These are phyloP conservation scores for Mariannaea sp. DNA, from an alignment of 2,329 filamentous ascomycete genomes.

Conservation along the genomic window DNA sequence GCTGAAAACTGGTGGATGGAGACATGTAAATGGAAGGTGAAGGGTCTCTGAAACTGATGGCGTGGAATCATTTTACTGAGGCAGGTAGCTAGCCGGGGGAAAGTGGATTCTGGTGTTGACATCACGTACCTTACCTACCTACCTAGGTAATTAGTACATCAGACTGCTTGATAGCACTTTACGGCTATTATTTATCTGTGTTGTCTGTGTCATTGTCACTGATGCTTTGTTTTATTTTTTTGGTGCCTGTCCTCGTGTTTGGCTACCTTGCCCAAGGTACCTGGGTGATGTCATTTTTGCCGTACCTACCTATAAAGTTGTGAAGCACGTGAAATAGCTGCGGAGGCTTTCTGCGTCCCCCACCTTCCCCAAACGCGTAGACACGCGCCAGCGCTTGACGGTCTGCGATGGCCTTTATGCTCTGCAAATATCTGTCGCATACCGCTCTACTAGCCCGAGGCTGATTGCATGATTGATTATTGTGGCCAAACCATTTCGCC, in stretches of 20 bases:
- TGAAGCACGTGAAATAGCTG: no score
- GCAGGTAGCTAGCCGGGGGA: no score
- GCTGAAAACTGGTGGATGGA: not conserved
- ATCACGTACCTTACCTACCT: no score
- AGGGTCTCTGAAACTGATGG: not conserved
- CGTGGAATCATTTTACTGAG: slow-evolving; percentile 13
- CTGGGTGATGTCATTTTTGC: slow-evolving; percentile 17
- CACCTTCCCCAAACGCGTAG: slow-evolving; percentile 16
- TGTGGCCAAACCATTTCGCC: not conserved
- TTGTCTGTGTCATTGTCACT: no score
- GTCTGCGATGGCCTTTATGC: not conserved
- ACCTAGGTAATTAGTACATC: no score
- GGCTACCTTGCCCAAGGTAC: not conserved
- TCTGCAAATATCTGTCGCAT: not conserved
- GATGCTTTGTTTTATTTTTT: no score
- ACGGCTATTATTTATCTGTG: no score
- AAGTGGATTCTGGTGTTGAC: no score
- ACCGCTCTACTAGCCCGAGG: not conserved
- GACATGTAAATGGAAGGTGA: not conserved
- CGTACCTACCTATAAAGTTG: no score
- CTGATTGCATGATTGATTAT: not conserved
- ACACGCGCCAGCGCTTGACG: not conserved
- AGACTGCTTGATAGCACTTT: no score
- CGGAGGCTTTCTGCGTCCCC: slow-evolving; percentile 17
- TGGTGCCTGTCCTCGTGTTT: no score